Base-by-base conservation (phyloP, 106 monocot genomes). In the Dendrobium catenatum region DNA sequence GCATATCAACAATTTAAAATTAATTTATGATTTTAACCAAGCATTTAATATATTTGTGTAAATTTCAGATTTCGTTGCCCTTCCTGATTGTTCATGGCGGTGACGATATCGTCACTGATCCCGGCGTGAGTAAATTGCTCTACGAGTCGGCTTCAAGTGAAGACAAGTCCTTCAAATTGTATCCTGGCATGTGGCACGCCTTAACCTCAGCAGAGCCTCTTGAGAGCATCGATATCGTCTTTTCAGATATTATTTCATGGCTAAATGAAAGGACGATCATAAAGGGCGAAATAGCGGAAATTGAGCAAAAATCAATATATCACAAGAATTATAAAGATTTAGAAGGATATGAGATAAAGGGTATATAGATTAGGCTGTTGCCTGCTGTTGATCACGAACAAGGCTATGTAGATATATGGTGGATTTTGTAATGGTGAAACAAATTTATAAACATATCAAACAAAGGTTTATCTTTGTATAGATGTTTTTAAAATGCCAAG, bases 141-240 rank as follows among this genome's bases (percentile, higher is more conserved):
- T 73, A 73, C n/a, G 29, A 81, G 27, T 54, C 41, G 33, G 81
- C 81, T 6, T 27, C 72, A 11, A 81, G 81, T 48, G 51, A 31
- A 54, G 72, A 81, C 41, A 73, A 81, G 73, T 73, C 49, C 29
- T 80, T 80, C 70, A 80, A 80, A 59, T 9, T 80, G 4, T 80
- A 80, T 19, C 80, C 80, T 4, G 80, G 80, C 2, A 80, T 80
- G 80, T 80, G 80, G 72, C 80, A 78, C 40, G 78, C 78, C 4
- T 47, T 78, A 6, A 78, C 78, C 2, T 78, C 55, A 13, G 56
- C 55, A 42, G 70, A 80, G 33, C 68, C 70, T 19, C 70, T 5
- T 9, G 80, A 80, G 70, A 80, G 41, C 70, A 80, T 80, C 49
- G 72, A 80, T 9, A 68, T 80, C 70, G 80, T 80, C 40, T 80